Conservation (phyloP, 805 yeast species). For the Sugiyamaella valdiviana region DNA sequence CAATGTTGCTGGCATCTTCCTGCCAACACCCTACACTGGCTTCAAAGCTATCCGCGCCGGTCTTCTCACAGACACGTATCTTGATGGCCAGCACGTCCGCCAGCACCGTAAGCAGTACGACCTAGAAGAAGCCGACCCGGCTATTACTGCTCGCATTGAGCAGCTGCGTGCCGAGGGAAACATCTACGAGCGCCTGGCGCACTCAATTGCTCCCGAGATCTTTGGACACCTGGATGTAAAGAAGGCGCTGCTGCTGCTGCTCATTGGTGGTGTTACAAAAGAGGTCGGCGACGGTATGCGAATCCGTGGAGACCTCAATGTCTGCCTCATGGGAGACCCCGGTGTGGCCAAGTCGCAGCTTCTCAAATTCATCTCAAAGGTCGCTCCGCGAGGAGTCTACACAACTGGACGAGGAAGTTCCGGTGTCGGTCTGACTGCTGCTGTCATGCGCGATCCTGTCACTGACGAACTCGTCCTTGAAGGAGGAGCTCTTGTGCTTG, state of each 20-base stretch:
- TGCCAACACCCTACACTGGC: conserved; percentile 96
- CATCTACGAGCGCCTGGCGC: conserved; percentile 71
- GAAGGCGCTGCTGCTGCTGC: conserved; percentile 73
- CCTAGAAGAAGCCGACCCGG: conserved; percentile 50
- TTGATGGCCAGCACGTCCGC: conserved; percentile 77
- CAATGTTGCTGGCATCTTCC: conserved; percentile 83
- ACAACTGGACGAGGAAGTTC: conserved; percentile 99
- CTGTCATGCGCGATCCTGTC: conserved; percentile 98
- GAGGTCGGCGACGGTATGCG: conserved; percentile 94
- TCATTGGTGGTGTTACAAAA: conserved; percentile 94
- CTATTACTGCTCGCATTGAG: conserved; percentile 49
- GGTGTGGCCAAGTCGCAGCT: conserved; percentile 99
- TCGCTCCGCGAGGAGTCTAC: conserved; percentile 94
- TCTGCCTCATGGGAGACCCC: conserved; percentile 97
- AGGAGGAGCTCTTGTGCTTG: conserved; percentile 95
- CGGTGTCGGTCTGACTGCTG: conserved; percentile 98
- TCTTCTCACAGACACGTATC: conserved; percentile 83
- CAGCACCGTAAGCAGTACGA: conserved; percentile 90
- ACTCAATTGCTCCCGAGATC: conserved; percentile 95
- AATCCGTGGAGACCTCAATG: conserved; percentile 94
- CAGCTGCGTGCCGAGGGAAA: conserved; percentile 55
- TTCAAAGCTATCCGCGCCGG: conserved; percentile 91
- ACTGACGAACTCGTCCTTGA: conserved; percentile 97
- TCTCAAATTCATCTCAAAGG: conserved; percentile 80
- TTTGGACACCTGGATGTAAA: conserved; percentile 91